Percentiles rank a stretch among this genome's conserved stretches.
Evolutionary conservation across 2,329 filamentous ascomycete species (phyloP).

Genomic region (Fusarium bulbicola): DNA sequence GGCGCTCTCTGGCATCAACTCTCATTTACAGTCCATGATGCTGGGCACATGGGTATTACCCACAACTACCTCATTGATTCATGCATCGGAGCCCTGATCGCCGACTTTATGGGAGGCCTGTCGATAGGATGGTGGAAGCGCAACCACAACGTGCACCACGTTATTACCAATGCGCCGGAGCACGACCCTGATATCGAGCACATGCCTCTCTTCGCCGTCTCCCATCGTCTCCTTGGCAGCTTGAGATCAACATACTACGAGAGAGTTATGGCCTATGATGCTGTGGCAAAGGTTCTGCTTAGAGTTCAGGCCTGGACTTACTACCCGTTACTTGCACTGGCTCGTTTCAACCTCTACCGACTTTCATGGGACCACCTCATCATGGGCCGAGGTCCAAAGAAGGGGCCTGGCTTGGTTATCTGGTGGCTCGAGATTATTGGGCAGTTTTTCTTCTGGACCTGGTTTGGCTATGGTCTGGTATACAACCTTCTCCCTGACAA

Average conservation of each 20-base stretch:
- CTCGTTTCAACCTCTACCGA: conserved; percentile 86
- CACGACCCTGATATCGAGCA: conserved; percentile 96
- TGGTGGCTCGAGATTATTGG: conserved; percentile 81
- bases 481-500: conserved; percentile 77
- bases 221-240: conserved; percentile 78
- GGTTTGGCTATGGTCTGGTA: conserved; percentile 85
- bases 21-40: conserved; percentile 93
- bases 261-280: conserved; percentile 80
- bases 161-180: conserved; percentile 93
- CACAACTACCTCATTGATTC: conserved; percentile 87
- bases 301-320: conserved; percentile 84
- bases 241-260: conserved; percentile 87
- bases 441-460: conserved; percentile 83
- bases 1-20: conserved; percentile 94
- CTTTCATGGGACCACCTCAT: conserved; percentile 83
- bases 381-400: conserved; percentile 73
- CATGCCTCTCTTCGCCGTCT: conserved; percentile 87
- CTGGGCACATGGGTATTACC: conserved; percentile 97
- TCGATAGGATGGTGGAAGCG: conserved; percentile 97
- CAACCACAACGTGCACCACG: conserved; percentile 96
- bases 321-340: conserved; percentile 82
- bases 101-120: conserved; percentile 87
- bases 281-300: conserved; percentile 74
- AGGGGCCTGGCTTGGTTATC: conserved; percentile 84
- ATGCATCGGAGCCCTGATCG: conserved; percentile 87